Percentiles rank a stretch among this genome's conserved stretches.
Conservation (phyloP, 306 rosid genomes). For the Vigna reflexopilosa region DNA sequence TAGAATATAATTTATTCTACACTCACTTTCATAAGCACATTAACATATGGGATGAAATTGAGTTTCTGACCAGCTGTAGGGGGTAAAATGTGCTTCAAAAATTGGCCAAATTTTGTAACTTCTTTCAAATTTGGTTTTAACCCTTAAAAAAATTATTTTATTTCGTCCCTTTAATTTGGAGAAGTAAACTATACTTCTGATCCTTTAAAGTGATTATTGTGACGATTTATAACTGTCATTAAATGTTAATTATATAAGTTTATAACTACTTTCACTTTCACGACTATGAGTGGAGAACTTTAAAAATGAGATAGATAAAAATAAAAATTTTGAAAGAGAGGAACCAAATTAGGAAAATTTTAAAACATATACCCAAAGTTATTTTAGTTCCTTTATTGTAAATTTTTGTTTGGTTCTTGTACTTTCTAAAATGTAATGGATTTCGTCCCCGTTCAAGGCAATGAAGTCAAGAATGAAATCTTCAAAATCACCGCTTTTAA, state of each 20-base stretch:
- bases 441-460: background rate
- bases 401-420: background rate
- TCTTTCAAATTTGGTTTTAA: background rate
- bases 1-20: too few relatives aligned
- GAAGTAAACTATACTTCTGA: background rate
- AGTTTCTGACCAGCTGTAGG: background rate
- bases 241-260: background rate
- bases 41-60: background rate
- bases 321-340: background rate
- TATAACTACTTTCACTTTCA: too few relatives aligned
- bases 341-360: background rate
- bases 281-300: background rate
- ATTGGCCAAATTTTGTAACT: background rate
- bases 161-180: background rate
- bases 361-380: too few relatives aligned
- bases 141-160: background rate
- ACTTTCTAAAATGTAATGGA: background rate
- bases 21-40: background rate
- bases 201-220: background rate
- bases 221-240: background rate
- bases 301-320: background rate
- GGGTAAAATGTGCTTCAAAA: background rate
- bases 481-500: background rate
- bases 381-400: background rate
- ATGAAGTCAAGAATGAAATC: background rate